A percentile compares a stretch with the other conserved stretches of the same genome.
Evolutionary conservation across 2,329 filamentous ascomycete species (phyloP).

Genomic region (Diaporthe destruens): DNA sequence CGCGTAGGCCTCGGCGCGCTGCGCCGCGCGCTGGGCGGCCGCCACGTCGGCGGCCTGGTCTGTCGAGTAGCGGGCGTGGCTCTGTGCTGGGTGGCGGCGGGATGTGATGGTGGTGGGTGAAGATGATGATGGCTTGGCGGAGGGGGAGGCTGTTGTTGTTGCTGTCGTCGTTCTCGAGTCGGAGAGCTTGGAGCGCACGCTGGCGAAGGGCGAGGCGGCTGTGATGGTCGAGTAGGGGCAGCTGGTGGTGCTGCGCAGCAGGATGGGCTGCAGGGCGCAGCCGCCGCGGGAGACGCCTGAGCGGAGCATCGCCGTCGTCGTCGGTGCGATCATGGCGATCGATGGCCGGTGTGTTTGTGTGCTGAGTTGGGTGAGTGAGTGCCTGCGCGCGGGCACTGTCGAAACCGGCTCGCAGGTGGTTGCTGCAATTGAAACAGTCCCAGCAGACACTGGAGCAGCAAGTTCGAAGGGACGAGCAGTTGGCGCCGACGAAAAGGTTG

Average conservation of each 20-base stretch:
- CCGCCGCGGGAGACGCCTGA: conserved; percentile 48
- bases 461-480: background rate
- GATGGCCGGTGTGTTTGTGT: background rate
- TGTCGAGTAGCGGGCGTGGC: conserved; percentile 45
- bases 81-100: conserved; percentile 42
- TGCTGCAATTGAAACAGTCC: conserved; percentile 7
- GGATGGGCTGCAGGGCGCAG: conserved; percentile 45
- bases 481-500: conserved; percentile 32
- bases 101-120: conserved; percentile 41
- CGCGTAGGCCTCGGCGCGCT: conserved; percentile 35
- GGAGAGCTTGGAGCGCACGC: conserved; percentile 43
- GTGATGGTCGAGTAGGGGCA: conserved; percentile 50
- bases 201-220: conserved; percentile 43
- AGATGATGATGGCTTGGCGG: conserved; percentile 45
- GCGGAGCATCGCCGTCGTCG: conserved; percentile 50
- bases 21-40: conserved; percentile 46
- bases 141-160: conserved; percentile 40
- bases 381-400: background rate
- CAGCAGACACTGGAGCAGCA: background rate
- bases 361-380: background rate
- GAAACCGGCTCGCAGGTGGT: background rate
- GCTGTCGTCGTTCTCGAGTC: conserved; percentile 40
- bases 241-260: conserved; percentile 46
- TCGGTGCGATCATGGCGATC: conserved; percentile 48
- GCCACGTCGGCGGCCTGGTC: conserved; percentile 43